phyloP scores from a whole-genome alignment of 495 filamentous ascomycete species.

The Stereocaulon alpinum region DNA sequence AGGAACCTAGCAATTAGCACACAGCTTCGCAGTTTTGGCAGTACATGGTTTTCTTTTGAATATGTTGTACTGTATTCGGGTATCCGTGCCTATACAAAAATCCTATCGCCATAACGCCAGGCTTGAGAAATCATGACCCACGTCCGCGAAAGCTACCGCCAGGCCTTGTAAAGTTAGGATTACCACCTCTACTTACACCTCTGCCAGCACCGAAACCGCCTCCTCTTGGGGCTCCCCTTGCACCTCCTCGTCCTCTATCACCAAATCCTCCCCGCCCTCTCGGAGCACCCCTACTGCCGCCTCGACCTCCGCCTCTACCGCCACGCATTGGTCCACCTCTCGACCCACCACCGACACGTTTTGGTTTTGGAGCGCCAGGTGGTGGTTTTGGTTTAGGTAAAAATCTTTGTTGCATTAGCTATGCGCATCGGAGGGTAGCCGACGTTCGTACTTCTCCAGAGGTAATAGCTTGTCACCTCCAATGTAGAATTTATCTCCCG shows the following conservation, averaged over 20 bases:
- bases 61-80: not conserved
- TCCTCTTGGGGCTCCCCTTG: slow-evolving; percentile 39
- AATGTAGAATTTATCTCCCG: slow-evolving; percentile 95
- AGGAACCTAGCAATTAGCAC: not conserved
- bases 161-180: slow-evolving; percentile 21
- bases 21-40: not conserved
- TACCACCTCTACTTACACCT: slow-evolving; percentile 20
- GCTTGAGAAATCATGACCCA: slow-evolving; percentile 16
- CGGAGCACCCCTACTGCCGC: slow-evolving; percentile 37
- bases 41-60: not conserved
- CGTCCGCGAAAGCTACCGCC: slow-evolving; percentile 17
- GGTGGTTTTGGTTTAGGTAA: slow-evolving; percentile 86
- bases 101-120: slow-evolving; percentile 14
- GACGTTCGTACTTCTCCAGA: slow-evolving; percentile 56
- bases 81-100: not conserved
- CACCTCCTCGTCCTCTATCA: slow-evolving; percentile 28
- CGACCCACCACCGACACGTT: slow-evolving; percentile 46
- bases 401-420: slow-evolving; percentile 47
- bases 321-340: slow-evolving; percentile 38
- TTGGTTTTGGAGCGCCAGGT: slow-evolving; percentile 50
- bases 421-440: not conserved
- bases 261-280: slow-evolving; percentile 33
- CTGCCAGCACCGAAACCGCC: slow-evolving; percentile 19
- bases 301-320: slow-evolving; percentile 35
- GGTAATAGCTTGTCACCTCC: slow-evolving; percentile 88